Base-by-base conservation (phyloP, 1,284 basidiomycete species). In the Melampsora larici-populina region DNA sequence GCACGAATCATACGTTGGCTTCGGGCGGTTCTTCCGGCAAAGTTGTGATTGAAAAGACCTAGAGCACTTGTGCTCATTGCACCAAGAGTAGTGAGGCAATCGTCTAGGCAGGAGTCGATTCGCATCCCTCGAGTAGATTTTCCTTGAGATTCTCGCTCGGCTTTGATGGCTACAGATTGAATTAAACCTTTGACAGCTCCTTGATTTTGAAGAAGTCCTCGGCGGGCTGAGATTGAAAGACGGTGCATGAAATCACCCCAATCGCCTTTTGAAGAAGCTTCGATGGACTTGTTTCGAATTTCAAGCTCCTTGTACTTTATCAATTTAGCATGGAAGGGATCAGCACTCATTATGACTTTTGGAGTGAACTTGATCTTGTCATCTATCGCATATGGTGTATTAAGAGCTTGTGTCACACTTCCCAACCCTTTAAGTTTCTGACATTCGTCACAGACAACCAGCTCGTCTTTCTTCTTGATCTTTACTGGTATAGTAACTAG, bases 321-420 rank as follows among this genome's bases (percentile, higher is more conserved):
- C 31, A 29, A 36, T n/a, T 65, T 65, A 33, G 33, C 63, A 33
- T 65, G 63, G 43, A 65, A 65, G 8, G 11, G 63, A n/a, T 65
- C 63, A 18, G 7, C 29, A 11, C 31, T 36, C 31, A 65, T 65
- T 17, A 65, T 5, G 7, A 8, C 43, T 33, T 65, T 65, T 24
- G 21, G 33, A 7, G 43, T 29, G 29, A 33, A n/a, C 63, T 65
- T 65, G 21, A 65, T 6, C 15, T 13, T 65, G 18, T 13, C n/a
- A n/a, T 36, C 31, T 17, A 5, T 8, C 8, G 63, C n/a, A 18
- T 65, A 65, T 8, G 8, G 7, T 8, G 8, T 29, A 36, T 65
- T 65, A 9, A 65, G 33, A 15, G 63, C 63, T 33, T 29, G 7
- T 65, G 33, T 6, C 63, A 29, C 17, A 65, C n/a, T 31, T 24